These are phyloP conservation scores for Claviceps humidiphila DNA, from an alignment of 2,329 filamentous ascomycete genomes.

Conservation along the genomic window DNA sequence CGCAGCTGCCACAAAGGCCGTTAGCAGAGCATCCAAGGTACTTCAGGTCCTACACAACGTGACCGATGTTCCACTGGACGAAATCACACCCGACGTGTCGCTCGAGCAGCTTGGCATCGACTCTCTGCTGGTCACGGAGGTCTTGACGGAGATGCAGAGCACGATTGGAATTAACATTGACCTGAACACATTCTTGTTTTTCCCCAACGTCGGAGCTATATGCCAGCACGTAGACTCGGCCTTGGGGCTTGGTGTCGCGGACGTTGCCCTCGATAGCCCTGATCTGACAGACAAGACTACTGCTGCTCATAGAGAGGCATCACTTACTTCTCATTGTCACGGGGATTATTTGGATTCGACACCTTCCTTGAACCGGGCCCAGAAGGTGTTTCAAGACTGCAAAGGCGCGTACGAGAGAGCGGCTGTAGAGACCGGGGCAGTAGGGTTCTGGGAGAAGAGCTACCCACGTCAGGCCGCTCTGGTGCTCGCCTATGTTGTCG, in stretches of 20 bases:
- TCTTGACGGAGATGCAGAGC: not conserved
- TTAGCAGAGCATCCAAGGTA: not conserved
- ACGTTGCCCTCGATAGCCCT: not conserved
- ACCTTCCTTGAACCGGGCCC: not conserved
- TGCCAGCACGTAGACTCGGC: not conserved
- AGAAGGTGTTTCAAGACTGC: not conserved
- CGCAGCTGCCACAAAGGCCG: too few relatives aligned
- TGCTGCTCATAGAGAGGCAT: not conserved
- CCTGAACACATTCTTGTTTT: not conserved
- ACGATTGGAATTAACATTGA: not conserved
- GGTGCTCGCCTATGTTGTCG: not conserved
- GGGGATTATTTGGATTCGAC: not conserved
- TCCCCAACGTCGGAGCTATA: not conserved
- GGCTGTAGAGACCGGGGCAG: not conserved
- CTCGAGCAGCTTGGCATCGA: not conserved
- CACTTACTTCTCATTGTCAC: too few relatives aligned
- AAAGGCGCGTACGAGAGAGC: not conserved
- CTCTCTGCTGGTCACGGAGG: not conserved
- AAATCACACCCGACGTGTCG: not conserved
- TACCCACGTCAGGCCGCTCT: not conserved
- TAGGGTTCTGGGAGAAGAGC: not conserved
- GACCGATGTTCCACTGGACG: not conserved
- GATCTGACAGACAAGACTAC: not conserved
- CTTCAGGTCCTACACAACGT: not conserved
- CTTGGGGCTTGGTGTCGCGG: not conserved